Evolutionary conservation across 2,329 filamentous ascomycete genomes (phyloP).

Genomic region (Escovopsis sp.): DNA sequence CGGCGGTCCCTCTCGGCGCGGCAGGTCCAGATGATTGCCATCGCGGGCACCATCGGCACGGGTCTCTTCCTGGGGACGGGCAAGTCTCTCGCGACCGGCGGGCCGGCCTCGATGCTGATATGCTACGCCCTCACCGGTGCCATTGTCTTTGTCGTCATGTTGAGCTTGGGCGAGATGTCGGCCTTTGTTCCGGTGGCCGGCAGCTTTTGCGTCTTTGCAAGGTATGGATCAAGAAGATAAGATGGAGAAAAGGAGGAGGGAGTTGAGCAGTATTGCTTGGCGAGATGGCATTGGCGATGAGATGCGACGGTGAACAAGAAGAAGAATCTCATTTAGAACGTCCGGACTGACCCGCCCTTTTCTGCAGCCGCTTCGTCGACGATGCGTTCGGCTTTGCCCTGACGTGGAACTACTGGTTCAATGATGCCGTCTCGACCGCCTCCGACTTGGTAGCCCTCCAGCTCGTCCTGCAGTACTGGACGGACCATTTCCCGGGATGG

Average conservation of each 20-base stretch:
- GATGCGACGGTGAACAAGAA: too few relatives aligned
- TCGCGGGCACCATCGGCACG: slow-evolving; percentile 44
- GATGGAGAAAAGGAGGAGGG: neutral
- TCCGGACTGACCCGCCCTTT: neutral
- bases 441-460: slow-evolving; percentile 39
- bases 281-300: neutral
- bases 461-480: slow-evolving; percentile 48
- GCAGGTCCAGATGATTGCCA: slow-evolving; percentile 56
- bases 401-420: slow-evolving; percentile 51
- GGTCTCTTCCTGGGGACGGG: slow-evolving; percentile 49
- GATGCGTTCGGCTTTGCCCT: slow-evolving; percentile 39
- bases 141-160: slow-evolving; percentile 45
- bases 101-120: slow-evolving; percentile 43
- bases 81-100: slow-evolving; percentile 42
- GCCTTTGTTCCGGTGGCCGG: slow-evolving; percentile 36
- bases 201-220: slow-evolving; percentile 36
- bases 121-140: slow-evolving; percentile 40
- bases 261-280: neutral
- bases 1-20: slow-evolving; percentile 40
- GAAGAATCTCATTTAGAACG: neutral
- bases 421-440: slow-evolving; percentile 40
- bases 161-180: slow-evolving; percentile 45
- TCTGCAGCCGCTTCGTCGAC: slow-evolving; percentile 31
- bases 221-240: slow-evolving; percentile 14
- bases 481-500: slow-evolving; percentile 46